These are phyloP conservation scores for Trametes meyenii DNA, from an alignment of 768 basidiomycete genomes.

Conservation along the genomic window DNA sequence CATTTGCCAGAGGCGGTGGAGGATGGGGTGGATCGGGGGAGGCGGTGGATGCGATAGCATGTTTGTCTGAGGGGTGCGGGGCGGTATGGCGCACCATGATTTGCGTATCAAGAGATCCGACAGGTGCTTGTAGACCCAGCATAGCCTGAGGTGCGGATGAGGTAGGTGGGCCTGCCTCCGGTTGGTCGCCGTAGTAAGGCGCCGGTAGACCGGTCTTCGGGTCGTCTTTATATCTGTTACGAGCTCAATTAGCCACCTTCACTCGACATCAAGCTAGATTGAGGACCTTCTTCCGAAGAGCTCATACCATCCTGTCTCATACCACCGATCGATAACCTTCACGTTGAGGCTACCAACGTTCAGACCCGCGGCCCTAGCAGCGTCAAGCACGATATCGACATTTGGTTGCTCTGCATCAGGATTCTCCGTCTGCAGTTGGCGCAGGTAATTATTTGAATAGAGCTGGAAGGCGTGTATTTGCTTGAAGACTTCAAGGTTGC, in stretches of 20 bases:
- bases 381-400: conserved; percentile 70
- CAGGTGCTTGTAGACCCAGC: conserved; percentile 3
- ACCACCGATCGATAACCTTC: conserved; percentile 80
- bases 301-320: conserved; percentile 74
- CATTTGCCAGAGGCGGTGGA: not conserved
- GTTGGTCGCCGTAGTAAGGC: conserved; percentile 23
- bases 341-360: conserved; percentile 76
- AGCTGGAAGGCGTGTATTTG: conserved; percentile 76
- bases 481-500: conserved; percentile 84
- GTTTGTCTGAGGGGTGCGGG: not conserved
- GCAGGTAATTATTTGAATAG: conserved; percentile 44
- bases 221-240: conserved; percentile 27
- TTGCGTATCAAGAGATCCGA: conserved; percentile 18
- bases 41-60: not conserved
- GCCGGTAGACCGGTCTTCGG: conserved; percentile 29
- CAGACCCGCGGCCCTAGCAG: conserved; percentile 64
- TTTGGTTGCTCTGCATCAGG: conserved; percentile 47
- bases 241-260: not conserved
- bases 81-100: conserved; percentile 2
- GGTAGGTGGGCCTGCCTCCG: conserved; percentile 1
- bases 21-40: not conserved
- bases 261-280: not conserved
- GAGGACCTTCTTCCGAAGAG: conserved; percentile 68
- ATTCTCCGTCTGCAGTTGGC: conserved; percentile 32
- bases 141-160: not conserved